Percentiles rank a stretch among this genome's conserved stretches.
Conservation (phyloP, 2,329 filamentous ascomycete genomes). For the Neofusicoccum laricinum region DNA sequence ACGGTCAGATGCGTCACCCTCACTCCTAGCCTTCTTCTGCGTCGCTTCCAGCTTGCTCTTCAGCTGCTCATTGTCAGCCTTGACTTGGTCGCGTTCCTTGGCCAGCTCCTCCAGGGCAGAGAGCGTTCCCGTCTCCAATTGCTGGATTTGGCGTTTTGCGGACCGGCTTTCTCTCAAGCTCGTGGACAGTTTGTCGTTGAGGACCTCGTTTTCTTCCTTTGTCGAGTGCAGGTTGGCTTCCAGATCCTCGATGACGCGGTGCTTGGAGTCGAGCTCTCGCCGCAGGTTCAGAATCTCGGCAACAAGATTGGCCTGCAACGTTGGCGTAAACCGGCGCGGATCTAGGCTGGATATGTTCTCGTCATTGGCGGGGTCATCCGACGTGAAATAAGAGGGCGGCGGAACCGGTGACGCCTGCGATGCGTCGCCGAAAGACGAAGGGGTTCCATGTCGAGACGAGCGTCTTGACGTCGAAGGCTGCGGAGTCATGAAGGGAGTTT, state of each 20-base stretch:
- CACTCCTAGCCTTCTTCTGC: constrained; percentile 72
- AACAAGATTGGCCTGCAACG: constrained; percentile 88
- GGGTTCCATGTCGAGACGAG: constrained; percentile 58
- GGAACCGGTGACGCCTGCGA: constrained; percentile 58
- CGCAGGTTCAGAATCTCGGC: constrained; percentile 87
- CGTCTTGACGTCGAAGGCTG: constrained; percentile 55
- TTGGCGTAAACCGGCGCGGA: constrained; percentile 89
- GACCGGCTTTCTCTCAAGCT: constrained; percentile 74
- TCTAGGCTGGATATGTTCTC: constrained; percentile 76
- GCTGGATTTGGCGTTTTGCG: constrained; percentile 78
- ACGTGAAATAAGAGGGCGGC: constrained; percentile 44
- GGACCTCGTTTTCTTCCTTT: constrained; percentile 69
- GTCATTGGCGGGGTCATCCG: constrained; percentile 58
- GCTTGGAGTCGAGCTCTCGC: constrained; percentile 87
- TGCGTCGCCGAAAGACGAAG: constrained; percentile 50
- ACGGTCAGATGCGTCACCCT: constrained; percentile 79
- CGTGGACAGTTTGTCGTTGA: constrained; percentile 61
- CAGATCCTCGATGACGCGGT: constrained; percentile 78
- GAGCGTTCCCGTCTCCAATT: constrained; percentile 83
- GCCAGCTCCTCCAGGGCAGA: constrained; percentile 81
- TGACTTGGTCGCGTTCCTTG: constrained; percentile 80
- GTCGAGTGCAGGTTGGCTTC: constrained; percentile 71
- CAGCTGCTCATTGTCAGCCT: constrained; percentile 68
- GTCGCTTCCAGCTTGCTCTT: constrained; percentile 72
- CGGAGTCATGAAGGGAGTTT: constrained; percentile 69